These are phyloP conservation scores for Steccherinum ochraceum DNA, from an alignment of 768 basidiomycete species.

Conservation along the genomic window DNA sequence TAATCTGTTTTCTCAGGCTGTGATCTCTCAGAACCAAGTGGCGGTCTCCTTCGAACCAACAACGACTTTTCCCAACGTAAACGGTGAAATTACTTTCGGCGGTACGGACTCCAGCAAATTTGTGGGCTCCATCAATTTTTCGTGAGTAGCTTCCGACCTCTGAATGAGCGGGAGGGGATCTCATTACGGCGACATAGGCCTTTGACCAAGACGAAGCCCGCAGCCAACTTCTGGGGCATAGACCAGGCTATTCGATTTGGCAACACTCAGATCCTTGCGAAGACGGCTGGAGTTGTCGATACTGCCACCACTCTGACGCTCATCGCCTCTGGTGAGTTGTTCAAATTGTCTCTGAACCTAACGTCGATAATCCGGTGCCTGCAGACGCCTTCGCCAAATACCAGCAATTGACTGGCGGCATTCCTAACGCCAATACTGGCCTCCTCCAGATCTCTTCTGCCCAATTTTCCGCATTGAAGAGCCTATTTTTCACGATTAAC, in stretches of 20 bases:
- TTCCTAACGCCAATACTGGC: slow-evolving; percentile 10
- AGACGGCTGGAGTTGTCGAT: slow-evolving; percentile 28
- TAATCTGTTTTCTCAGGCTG: slow-evolving; percentile 38
- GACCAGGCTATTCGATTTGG: slow-evolving; percentile 26
- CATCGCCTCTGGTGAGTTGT: slow-evolving; percentile 22
- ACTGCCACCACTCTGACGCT: slow-evolving; percentile 30
- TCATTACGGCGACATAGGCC: slow-evolving; percentile 13
- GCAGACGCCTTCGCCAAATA: slow-evolving; percentile 21
- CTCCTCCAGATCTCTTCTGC: slow-evolving; percentile 14
- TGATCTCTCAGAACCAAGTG: slow-evolving; percentile 34
- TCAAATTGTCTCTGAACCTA: not conserved
- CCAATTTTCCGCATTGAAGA: slow-evolving; percentile 16
- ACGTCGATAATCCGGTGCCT: not conserved
- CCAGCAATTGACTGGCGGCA: slow-evolving; percentile 13
- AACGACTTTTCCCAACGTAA: slow-evolving; percentile 12
- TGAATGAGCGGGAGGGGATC: not conserved
- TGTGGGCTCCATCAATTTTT: slow-evolving; percentile 21
- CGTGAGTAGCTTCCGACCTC: slow-evolving; percentile 2
- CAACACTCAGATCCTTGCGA: slow-evolving; percentile 17
- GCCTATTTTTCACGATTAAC: slow-evolving; percentile 17
- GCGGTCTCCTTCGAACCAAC: slow-evolving; percentile 44
- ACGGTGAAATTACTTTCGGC: slow-evolving; percentile 4
- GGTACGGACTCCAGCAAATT: slow-evolving; percentile 4
- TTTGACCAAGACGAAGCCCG: slow-evolving; percentile 24
- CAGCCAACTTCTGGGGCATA: slow-evolving; percentile 29